These are phyloP conservation scores for Russula sp. DNA, from an alignment of 768 basidiomycete genomes.

Conservation along the genomic window DNA sequence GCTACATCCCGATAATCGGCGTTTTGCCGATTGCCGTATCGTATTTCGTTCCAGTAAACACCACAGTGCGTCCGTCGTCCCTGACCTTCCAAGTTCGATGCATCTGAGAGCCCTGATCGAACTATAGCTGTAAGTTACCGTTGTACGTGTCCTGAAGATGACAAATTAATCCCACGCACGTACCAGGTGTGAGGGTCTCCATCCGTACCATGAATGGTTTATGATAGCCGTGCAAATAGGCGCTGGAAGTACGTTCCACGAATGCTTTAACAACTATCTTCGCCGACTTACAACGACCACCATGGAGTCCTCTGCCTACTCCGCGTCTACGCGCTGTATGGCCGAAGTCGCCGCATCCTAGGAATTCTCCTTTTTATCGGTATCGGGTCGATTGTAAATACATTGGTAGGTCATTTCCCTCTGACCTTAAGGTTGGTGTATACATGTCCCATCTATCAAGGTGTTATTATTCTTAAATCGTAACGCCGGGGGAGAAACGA, in stretches of 20 bases:
- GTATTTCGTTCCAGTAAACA: conserved; percentile 24
- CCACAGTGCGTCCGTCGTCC: conserved; percentile 6
- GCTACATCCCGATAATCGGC: conserved; percentile 47
- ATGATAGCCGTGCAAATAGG: conserved; percentile 1
- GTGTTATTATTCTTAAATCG: background rate
- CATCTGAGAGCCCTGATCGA: background rate
- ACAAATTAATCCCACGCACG: background rate
- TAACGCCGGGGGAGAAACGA: background rate
- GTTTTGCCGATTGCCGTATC: conserved; percentile 31
- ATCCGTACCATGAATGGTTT: conserved; percentile 4
- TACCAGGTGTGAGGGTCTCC: conserved; percentile 11
- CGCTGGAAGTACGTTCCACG: conserved; percentile 4
- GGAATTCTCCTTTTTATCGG: background rate
- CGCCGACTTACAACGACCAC: background rate
- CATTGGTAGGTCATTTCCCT: background rate
- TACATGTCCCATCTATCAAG: background rate
- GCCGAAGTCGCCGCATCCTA: conserved; percentile 11
- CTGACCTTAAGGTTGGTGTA: background rate
- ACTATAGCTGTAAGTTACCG: conserved; percentile 12
- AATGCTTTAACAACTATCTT: too few species aligned
- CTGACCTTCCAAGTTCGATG: background rate
- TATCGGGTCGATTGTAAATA: background rate
- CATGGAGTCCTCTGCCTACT: conserved; percentile 4
- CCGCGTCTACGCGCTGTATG: conserved; percentile 19
- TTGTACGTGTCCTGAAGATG: background rate